A percentile compares a stretch with the other conserved stretches of the same genome.
Conservation (phyloP, 2,329 filamentous ascomycete genomes). For the Atkinsonella texensis region DNA sequence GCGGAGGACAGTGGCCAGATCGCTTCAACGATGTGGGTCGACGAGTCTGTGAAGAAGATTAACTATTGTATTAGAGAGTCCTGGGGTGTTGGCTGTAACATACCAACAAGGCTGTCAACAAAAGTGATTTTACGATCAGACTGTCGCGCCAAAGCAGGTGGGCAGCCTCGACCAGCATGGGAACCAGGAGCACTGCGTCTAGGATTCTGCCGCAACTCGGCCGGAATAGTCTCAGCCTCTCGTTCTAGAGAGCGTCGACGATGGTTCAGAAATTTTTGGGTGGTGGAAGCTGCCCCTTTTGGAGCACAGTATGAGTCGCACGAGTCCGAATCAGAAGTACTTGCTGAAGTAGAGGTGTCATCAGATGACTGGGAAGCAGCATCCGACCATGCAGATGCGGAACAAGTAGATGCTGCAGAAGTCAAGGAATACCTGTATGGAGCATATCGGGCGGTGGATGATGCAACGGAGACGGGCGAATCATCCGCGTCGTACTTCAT, state of each 20-base stretch:
- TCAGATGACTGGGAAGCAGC: constrained; percentile 58
- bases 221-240: constrained; percentile 35
- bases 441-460: constrained; percentile 29
- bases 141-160: constrained; percentile 72
- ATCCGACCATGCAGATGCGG: constrained; percentile 68
- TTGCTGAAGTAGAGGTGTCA: constrained; percentile 51
- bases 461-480: constrained; percentile 39
- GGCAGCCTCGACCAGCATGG: constrained; percentile 44
- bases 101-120: constrained; percentile 95
- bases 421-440: constrained; percentile 61
- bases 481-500: constrained; percentile 44
- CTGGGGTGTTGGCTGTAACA: constrained; percentile 34
- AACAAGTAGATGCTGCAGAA: constrained; percentile 64
- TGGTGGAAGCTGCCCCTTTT: constrained; percentile 11
- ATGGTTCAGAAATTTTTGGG: constrained; percentile 14
- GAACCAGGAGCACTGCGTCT: constrained; percentile 43
- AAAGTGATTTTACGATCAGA: constrained; percentile 88
- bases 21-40: constrained; percentile 90
- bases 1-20: constrained; percentile 91
- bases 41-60: constrained; percentile 60
- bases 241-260: constrained; percentile 13
- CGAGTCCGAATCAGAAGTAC: constrained; percentile 43
- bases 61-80: constrained; percentile 15
- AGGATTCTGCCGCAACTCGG: constrained; percentile 53
- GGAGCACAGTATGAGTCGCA: constrained; percentile 31